Evolutionary conservation across 768 basidiomycete species (phyloP).

Genomic region (Cyclocybe aegerita): DNA sequence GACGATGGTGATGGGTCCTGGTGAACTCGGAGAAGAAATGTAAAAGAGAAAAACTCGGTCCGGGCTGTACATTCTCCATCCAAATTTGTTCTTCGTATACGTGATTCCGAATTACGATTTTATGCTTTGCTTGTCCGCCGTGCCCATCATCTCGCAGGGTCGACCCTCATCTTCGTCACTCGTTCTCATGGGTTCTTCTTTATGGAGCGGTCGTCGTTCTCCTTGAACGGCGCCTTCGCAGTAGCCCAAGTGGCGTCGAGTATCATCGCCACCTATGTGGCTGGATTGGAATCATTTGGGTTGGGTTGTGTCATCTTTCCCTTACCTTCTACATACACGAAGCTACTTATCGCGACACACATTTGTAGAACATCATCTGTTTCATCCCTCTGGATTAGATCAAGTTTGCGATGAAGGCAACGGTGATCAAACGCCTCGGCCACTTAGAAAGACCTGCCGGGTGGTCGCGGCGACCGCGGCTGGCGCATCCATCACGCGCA

Average conservation of each 20-base stretch:
- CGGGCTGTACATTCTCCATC: too few species aligned
- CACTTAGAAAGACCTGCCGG: slow-evolving; percentile 41
- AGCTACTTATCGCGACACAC: slow-evolving; percentile 10
- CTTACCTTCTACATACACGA: background rate
- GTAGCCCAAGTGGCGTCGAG: slow-evolving; percentile 93
- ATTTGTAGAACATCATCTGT: slow-evolving; percentile 88
- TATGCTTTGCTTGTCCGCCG: too few species aligned
- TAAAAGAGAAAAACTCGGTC: too few species aligned
- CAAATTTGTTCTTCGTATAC: too few species aligned
- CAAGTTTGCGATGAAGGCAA: slow-evolving; percentile 96
- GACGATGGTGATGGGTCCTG: too few species aligned
- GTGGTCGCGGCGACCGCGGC: slow-evolving; percentile 1
- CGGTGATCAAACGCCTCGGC: slow-evolving; percentile 82
- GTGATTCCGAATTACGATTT: too few species aligned
- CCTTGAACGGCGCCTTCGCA: slow-evolving; percentile 90
- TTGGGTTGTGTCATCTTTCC: slow-evolving; percentile 65
- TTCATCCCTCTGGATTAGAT: slow-evolving; percentile 94
- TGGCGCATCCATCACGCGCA: slow-evolving; percentile 75
- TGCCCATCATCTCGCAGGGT: slow-evolving; percentile 93
- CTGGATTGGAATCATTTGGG: slow-evolving; percentile 98
- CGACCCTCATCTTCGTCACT: slow-evolving; percentile 94
- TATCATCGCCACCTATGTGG: slow-evolving; percentile 93
- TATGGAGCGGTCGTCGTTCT: slow-evolving; percentile 92
- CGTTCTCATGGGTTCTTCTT: slow-evolving; percentile 96
- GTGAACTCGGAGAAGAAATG: too few species aligned